Conservation (phyloP, 23 red algal genomes). For the Gracilaria gracilis region DNA sequence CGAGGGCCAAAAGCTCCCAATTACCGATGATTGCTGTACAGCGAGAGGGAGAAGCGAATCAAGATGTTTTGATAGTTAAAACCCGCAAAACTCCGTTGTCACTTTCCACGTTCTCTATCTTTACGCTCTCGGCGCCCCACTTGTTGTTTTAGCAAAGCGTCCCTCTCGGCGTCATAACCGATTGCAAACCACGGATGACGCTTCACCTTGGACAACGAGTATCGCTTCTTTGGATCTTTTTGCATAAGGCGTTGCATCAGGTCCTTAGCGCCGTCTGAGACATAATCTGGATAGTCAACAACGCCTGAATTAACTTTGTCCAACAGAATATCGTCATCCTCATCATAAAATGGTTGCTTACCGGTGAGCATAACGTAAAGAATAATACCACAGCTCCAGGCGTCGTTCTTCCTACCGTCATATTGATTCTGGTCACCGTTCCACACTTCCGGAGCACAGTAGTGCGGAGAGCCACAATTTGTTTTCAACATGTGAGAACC, state of each 20-base stretch:
- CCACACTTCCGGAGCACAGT: conserved; percentile 87
- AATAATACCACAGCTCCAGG: conserved; percentile 96
- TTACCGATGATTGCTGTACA: conserved; percentile 27
- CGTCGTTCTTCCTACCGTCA: conserved; percentile 87
- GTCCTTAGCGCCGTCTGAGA: conserved; percentile 81
- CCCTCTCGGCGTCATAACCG: conserved; percentile 75
- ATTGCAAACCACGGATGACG: conserved; percentile 91
- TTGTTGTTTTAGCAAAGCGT: conserved; percentile 80
- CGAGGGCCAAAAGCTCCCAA: background rate
- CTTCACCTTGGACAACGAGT: conserved; percentile 80
- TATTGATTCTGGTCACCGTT: conserved; percentile 67
- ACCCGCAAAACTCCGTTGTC: background rate
- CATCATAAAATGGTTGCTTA: conserved; percentile 96
- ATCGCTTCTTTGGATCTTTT: conserved; percentile 87
- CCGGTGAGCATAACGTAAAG: conserved; percentile 95
- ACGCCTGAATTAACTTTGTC: conserved; percentile 81
- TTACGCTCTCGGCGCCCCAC: conserved; percentile 46
- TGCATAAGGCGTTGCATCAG: conserved; percentile 83
- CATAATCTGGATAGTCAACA: conserved; percentile 81
- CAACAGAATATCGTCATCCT: conserved; percentile 84
- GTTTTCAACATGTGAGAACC: conserved; percentile 76
- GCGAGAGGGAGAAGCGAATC: background rate
- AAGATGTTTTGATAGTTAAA: background rate
- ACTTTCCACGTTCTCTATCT: conserved; percentile 34
- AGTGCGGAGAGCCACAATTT: conserved; percentile 84